Conservation (phyloP, 1,139 yeast species). For the Sugiyamaella novakii region DNA sequence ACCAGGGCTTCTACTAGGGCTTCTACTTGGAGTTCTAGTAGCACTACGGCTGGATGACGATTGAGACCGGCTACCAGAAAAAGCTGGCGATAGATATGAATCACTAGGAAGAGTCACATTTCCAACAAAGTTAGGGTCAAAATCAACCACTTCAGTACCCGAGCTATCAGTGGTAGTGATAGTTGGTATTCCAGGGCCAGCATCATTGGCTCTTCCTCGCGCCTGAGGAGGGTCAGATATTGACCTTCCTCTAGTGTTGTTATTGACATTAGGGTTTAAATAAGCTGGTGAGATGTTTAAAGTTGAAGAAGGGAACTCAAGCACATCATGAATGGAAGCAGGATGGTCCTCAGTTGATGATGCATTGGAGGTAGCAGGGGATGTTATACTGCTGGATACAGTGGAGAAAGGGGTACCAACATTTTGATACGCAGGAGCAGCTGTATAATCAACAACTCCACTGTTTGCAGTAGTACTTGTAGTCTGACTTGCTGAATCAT, state of each 20-base stretch:
- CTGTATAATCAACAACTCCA: too few species aligned
- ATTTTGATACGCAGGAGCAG: too few species aligned
- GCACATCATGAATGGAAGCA: conserved; percentile 4
- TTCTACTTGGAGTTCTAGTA: background rate
- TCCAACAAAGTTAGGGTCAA: background rate
- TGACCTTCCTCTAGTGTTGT: conserved; percentile 8
- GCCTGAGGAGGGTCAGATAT: conserved; percentile 14
- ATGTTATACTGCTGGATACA: conserved; percentile 3
- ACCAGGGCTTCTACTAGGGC: conserved; percentile 9
- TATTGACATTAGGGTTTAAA: conserved; percentile 2
- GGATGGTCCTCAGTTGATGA: conserved; percentile 2
- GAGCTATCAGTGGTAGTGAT: conserved; percentile 13
- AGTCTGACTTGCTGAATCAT: too few species aligned
- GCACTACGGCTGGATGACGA: conserved; percentile 6
- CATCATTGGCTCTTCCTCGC: conserved; percentile 2
- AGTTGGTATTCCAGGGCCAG: conserved; percentile 2
- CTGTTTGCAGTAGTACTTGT: too few species aligned
- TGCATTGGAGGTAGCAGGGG: conserved; percentile 12
- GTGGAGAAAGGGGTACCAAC: too few species aligned
- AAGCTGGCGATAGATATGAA: conserved; percentile 9
- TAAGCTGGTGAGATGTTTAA: background rate
- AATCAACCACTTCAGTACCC: conserved; percentile 5
- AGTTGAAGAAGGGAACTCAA: background rate
- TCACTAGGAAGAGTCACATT: conserved; percentile 2
- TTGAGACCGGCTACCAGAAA: background rate